phyloP scores from a whole-genome alignment of 169 alveolate genomes.

The Cytauxzoon felis region DNA sequence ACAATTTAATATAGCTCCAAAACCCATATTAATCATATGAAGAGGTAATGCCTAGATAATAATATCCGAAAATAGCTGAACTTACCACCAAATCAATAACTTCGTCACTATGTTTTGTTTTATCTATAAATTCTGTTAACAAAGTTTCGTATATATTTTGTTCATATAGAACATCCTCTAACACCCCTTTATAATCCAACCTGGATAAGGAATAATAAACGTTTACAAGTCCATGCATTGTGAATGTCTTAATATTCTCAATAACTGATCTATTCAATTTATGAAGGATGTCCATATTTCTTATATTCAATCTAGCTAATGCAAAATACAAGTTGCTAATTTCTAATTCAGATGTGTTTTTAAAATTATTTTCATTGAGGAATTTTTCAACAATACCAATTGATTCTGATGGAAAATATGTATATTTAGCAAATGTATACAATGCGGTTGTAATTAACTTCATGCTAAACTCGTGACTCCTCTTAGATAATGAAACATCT shows the following conservation, averaged over 20 bases:
- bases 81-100: slow-evolving; percentile 1
- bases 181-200: slow-evolving; percentile 9
- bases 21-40: slow-evolving; percentile 29
- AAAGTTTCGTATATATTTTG: not conserved
- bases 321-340: slow-evolving; percentile 46
- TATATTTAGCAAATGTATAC: slow-evolving; percentile 55
- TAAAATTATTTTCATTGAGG: not conserved
- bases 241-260: slow-evolving; percentile 11
- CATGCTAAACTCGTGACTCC: not conserved
- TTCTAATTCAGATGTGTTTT: slow-evolving; percentile 28
- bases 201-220: slow-evolving; percentile 34
- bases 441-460: slow-evolving; percentile 46
- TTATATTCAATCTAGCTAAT: slow-evolving; percentile 34
- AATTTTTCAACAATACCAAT: not conserved
- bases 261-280: slow-evolving; percentile 1
- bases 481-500: slow-evolving; percentile 9
- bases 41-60: slow-evolving; percentile 40
- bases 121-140: too few relatives aligned
- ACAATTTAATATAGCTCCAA: slow-evolving; percentile 24
- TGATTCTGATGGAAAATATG: slow-evolving; percentile 9
- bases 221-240: slow-evolving; percentile 44
- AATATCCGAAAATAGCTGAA: not conserved
- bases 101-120: too few relatives aligned
- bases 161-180: not conserved
- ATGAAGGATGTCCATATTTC: slow-evolving; percentile 14